Conservation (phyloP, 2,329 filamentous ascomycete species). For the Calycina herbarum region DNA sequence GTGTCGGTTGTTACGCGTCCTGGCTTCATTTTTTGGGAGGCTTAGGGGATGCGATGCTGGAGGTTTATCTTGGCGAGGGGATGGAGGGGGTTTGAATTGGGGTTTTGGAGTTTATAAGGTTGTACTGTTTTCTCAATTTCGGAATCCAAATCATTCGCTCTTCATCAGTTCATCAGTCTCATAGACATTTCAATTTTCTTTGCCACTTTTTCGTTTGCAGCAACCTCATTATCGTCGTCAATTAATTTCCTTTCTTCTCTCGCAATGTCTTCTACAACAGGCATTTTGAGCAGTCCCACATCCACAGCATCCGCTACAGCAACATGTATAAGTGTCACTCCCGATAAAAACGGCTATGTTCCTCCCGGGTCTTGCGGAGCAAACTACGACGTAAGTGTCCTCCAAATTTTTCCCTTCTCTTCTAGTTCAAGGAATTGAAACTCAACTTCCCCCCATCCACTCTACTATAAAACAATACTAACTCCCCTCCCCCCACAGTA, state of each 20-base stretch:
- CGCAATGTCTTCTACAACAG: slow-evolving; percentile 27
- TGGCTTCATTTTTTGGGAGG: too few species aligned
- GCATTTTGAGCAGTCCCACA: slow-evolving; percentile 18
- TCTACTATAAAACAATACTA: too few species aligned
- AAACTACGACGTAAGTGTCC: slow-evolving; percentile 31
- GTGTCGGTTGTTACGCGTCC: too few species aligned
- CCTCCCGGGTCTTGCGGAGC: slow-evolving; percentile 40
- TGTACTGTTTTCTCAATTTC: neutral
- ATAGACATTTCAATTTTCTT: neutral
- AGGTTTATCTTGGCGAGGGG: too few species aligned
- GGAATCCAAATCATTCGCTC: neutral
- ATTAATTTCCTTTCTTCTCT: neutral
- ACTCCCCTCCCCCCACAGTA: slow-evolving; percentile 30
- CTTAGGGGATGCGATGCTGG: too few species aligned
- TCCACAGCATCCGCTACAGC: slow-evolving; percentile 22
- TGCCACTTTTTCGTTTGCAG: neutral
- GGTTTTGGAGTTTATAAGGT: neutral
- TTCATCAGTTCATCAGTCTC: neutral
- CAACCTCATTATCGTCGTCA: neutral
- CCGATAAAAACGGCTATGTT: slow-evolving; percentile 41
- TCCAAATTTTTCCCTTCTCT: too few species aligned
- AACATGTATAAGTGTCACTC: slow-evolving; percentile 35
- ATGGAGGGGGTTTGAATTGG: too few species aligned
- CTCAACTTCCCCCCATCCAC: too few species aligned
- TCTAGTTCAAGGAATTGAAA: too few species aligned